Conservation (phyloP, 306 rosid species). For the Prunus mira region DNA sequence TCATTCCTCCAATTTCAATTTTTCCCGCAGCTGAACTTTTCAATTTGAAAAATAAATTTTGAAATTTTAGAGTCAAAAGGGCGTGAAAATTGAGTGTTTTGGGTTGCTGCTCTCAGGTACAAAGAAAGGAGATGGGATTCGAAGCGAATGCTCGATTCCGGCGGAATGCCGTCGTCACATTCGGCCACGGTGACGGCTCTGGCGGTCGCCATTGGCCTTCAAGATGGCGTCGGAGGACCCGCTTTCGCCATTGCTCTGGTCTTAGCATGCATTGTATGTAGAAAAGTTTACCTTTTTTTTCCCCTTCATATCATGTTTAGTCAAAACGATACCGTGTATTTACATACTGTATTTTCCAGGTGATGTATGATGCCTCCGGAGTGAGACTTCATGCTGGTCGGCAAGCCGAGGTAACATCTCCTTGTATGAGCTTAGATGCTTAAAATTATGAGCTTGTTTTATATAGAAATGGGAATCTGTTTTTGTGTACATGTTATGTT, state of each 20-base stretch:
- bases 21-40: constrained; percentile 17
- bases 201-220: constrained; percentile 61
- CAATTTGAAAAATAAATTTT: background rate
- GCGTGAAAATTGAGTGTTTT: background rate
- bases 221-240: constrained; percentile 70
- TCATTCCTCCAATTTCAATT: background rate
- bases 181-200: constrained; percentile 83
- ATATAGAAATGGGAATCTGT: background rate
- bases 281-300: background rate
- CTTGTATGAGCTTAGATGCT: background rate
- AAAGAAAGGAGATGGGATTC: constrained; percentile 94
- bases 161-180: constrained; percentile 96
- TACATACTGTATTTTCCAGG: constrained; percentile 41
- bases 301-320: background rate
- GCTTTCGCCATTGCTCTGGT: constrained; percentile 73
- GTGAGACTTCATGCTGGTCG: constrained; percentile 97
- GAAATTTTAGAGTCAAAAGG: background rate
- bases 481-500: background rate
- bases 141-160: constrained; percentile 76
- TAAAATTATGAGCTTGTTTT: background rate
- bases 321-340: background rate
- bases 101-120: constrained; percentile 45
- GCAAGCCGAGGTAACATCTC: constrained; percentile 82
- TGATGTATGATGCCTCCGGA: constrained; percentile 96
- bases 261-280: constrained; percentile 76